These are phyloP conservation scores for Hypoxylon sp. DNA, from an alignment of 2,329 filamentous ascomycete species.

Conservation along the genomic window DNA sequence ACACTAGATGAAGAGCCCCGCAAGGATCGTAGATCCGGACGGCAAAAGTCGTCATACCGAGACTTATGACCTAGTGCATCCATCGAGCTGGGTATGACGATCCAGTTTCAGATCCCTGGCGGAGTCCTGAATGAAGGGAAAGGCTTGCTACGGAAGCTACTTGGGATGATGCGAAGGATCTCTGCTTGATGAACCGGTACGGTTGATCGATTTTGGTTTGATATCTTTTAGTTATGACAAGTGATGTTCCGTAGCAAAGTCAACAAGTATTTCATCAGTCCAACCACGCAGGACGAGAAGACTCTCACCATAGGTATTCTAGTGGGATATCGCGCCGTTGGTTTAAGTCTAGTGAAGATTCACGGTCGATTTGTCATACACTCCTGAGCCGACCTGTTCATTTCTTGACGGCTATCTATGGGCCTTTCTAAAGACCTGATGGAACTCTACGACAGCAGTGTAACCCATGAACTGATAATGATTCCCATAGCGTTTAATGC, in stretches of 20 bases:
- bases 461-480: background rate
- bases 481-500: constrained; percentile 2
- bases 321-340: background rate
- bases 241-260: too few relatives aligned
- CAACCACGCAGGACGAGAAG: background rate
- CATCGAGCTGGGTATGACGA: background rate
- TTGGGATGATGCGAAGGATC: too few relatives aligned
- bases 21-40: background rate
- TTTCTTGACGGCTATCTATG: constrained; percentile 16
- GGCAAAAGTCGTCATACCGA: background rate
- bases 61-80: background rate
- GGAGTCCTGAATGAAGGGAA: too few relatives aligned
- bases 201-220: too few relatives aligned
- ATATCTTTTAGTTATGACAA: too few relatives aligned
- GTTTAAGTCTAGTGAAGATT: background rate
- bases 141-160: too few relatives aligned
- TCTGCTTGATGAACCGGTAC: too few relatives aligned
- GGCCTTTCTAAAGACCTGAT: background rate
- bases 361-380: background rate
- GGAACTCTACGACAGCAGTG: background rate
- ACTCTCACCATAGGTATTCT: background rate
- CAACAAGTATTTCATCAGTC: background rate
- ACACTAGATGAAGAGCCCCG: too few relatives aligned
- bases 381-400: constrained; percentile 15
- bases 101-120: background rate